Conservation (phyloP, 2,329 filamentous ascomycete species). For the Westerdykella ornata region DNA sequence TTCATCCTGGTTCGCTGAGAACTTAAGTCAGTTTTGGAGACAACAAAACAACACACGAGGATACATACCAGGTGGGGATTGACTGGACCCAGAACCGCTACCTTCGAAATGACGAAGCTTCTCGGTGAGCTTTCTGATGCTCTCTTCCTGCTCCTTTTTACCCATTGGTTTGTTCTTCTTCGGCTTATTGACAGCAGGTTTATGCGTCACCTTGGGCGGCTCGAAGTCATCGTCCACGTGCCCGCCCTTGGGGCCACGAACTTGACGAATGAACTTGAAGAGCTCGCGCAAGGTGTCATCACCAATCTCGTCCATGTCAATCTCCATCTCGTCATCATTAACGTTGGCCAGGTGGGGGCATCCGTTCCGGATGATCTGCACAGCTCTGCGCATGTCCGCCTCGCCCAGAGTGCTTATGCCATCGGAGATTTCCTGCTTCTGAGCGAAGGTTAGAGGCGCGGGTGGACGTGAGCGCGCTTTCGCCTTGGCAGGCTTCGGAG, state of each 20-base stretch:
- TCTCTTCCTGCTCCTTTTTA: conserved; percentile 62
- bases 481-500: conserved; percentile 36
- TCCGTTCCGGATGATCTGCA: conserved; percentile 84
- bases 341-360: conserved; percentile 58
- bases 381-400: conserved; percentile 69
- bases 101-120: conserved; percentile 44
- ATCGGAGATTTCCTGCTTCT: conserved; percentile 87
- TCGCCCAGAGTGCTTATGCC: conserved; percentile 76
- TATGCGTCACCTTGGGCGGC: conserved; percentile 35
- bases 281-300: conserved; percentile 51
- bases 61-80: conserved; percentile 38
- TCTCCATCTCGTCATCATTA: conserved; percentile 55
- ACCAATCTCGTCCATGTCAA: conserved; percentile 57
- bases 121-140: conserved; percentile 57
- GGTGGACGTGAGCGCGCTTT: conserved; percentile 49
- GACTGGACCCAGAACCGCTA: conserved; percentile 39
- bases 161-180: conserved; percentile 75
- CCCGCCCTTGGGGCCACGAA: conserved; percentile 34
- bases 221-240: conserved; percentile 47
- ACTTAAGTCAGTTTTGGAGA: not conserved
- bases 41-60: conserved; percentile 7
- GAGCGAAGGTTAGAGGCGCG: conserved; percentile 64
- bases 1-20: conserved; percentile 34
- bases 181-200: conserved; percentile 45
- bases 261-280: conserved; percentile 47